Base-by-base conservation (phyloP, 139 green algal genomes). In the Spirogloea muscicola region DNA sequence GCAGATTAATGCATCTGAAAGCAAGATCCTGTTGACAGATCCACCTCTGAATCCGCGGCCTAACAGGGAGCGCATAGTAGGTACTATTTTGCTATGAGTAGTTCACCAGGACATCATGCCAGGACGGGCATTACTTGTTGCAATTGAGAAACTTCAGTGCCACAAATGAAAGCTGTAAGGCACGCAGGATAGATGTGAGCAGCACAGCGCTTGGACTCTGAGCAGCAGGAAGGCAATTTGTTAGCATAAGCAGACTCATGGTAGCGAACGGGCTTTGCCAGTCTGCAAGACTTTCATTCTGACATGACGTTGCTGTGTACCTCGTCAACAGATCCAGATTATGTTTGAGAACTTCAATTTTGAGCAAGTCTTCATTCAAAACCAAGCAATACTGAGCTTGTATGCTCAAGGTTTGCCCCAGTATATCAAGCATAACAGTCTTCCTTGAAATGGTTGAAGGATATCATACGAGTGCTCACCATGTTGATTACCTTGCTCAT, bases 371-470 rank as follows among this genome's bases (percentile, higher is more conserved):
- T 87, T 80, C 68, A 80, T 91, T 42, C 90, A 96, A 68, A 76
- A 91, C 27, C 90, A 95, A 71, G 88, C 90, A 2, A 88, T 92
- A 31, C 86, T 96, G 1, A 92, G 90, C 21, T 77, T 96, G 13
- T 95, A 95, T 77, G 81, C 85, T 0, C 84, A 91, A 72, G 88
- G 87, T 89, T 13, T 13, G 59, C 36, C 36, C 39, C 21, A 65
- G 16, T 16, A 65, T n/a, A n/a, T n/a, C n/a, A n/a, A n/a, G n/a
- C n/a, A n/a, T n/a, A n/a, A n/a, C n/a, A n/a, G n/a, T n/a, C n/a
- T n/a, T n/a, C n/a, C n/a, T n/a, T n/a, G n/a, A n/a, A n/a, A n/a
- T n/a, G n/a, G n/a, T n/a, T n/a, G n/a, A n/a, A n/a, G n/a, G n/a
- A n/a, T n/a, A n/a, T n/a, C n/a, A n/a, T n/a, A n/a, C n/a, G n/a